Conservation (phyloP, 768 basidiomycete species). For the Tricholomella constricta region DNA sequence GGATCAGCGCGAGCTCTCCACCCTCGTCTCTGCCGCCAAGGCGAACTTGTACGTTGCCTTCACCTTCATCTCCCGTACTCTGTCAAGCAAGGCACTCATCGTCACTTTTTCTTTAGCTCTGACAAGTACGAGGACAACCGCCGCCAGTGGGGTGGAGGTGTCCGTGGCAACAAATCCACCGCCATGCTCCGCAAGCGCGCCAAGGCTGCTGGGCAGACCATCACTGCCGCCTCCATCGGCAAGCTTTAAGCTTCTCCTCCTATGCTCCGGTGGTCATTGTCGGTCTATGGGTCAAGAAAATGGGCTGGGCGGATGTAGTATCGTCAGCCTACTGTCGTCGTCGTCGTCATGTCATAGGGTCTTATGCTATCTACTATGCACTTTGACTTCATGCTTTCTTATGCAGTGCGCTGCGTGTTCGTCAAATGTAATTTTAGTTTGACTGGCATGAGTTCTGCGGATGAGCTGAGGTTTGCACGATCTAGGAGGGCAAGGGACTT, state of each 20-base stretch:
- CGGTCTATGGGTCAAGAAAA: conserved; percentile 13
- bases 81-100: neutral
- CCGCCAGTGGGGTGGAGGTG: conserved; percentile 93
- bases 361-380: conserved; percentile 17
- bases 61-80: neutral
- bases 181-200: conserved; percentile 94
- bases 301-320: conserved; percentile 8
- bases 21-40: conserved; percentile 90
- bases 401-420: conserved; percentile 21
- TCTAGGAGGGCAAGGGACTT: no score
- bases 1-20: conserved; percentile 91
- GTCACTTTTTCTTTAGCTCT: conserved; percentile 45
- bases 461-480: no score
- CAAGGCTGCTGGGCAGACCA: conserved; percentile 79
- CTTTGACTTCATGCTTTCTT: conserved; percentile 16
- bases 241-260: conserved; percentile 58
- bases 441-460: neutral
- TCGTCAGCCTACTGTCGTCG: conserved; percentile 2
- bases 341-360: conserved; percentile 16
- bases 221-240: conserved; percentile 54
- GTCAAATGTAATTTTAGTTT: conserved; percentile 6
- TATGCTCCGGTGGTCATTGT: conserved; percentile 1
- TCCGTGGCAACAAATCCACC: conserved; percentile 93
- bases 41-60: conserved; percentile 93
- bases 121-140: conserved; percentile 94